Conservation (phyloP, 345 rosid genomes). For the Durio zibethinus region DNA sequence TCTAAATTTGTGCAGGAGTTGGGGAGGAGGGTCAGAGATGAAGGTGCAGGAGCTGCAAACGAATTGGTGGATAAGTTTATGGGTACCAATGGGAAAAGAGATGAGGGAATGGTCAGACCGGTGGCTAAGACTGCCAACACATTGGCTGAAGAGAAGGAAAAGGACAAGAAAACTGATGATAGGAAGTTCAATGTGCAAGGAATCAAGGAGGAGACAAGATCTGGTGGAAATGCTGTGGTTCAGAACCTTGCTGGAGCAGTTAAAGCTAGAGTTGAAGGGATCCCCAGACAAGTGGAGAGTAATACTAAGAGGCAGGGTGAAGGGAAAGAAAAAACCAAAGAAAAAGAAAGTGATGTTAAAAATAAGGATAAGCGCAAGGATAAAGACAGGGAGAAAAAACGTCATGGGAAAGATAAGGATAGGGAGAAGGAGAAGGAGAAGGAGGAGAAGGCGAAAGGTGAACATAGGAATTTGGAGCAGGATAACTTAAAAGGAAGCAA, state of each 20-base stretch:
- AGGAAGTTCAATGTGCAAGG: conserved; percentile 31
- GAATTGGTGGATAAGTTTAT: conserved; percentile 30
- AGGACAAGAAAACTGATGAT: conserved; percentile 32
- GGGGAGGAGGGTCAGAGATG: conserved; percentile 42
- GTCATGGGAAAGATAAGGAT: conserved; percentile 29
- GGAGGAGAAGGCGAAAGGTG: conserved; percentile 23
- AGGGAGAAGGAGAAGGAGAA: conserved; percentile 32
- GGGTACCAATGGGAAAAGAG: conserved; percentile 26
- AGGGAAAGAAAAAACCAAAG: conserved; percentile 34
- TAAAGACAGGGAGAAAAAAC: conserved; percentile 24
- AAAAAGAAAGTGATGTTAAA: conserved; percentile 32
- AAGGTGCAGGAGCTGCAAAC: conserved; percentile 24
- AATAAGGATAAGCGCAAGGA: conserved; percentile 31
- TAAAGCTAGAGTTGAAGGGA: conserved; percentile 27
- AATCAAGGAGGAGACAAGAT: conserved; percentile 25
- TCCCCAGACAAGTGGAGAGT: conserved; percentile 26
- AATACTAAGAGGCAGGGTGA: conserved; percentile 26
- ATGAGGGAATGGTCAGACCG: conserved; percentile 30
- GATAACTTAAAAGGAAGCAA: conserved; percentile 29
- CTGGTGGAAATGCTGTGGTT: conserved; percentile 27
- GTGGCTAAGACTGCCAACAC: conserved; percentile 20
- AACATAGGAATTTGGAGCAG: conserved; percentile 23
- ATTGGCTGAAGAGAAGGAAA: conserved; percentile 33
- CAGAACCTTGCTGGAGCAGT: conserved; percentile 26
- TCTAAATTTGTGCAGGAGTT: conserved; percentile 36